These are phyloP conservation scores for Mycena amicta DNA, from an alignment of 768 basidiomycete genomes.

Conservation along the genomic window DNA sequence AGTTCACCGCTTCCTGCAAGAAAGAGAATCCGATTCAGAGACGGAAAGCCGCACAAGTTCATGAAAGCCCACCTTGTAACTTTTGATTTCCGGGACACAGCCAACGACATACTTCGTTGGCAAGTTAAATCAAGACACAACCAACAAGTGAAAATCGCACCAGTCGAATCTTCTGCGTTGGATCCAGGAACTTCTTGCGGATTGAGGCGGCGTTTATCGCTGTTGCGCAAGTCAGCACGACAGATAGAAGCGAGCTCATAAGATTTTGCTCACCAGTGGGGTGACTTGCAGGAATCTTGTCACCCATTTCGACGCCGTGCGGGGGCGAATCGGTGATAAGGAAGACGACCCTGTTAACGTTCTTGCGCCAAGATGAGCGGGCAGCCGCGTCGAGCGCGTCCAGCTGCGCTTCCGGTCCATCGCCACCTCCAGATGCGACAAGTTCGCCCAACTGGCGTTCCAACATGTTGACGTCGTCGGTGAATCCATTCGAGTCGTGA, in stretches of 20 bases:
- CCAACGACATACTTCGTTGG: constrained; percentile 4
- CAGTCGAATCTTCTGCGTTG: constrained; percentile 1
- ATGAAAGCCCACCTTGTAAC: constrained; percentile 9
- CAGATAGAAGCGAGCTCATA: not conserved
- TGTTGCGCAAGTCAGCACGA: not conserved
- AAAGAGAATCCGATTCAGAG: constrained; percentile 4
- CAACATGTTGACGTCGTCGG: constrained; percentile 38
- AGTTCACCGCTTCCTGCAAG: constrained; percentile 5
- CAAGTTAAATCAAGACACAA: constrained; percentile 1
- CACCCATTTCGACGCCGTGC: constrained; percentile 41
- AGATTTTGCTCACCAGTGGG: constrained; percentile 8
- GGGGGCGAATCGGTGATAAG: constrained; percentile 55
- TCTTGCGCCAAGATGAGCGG: constrained; percentile 44
- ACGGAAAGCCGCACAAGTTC: constrained; percentile 2
- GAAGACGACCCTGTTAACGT: constrained; percentile 48
- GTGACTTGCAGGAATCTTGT: constrained; percentile 11
- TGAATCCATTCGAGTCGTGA: constrained; percentile 41
- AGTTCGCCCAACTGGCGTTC: constrained; percentile 40
- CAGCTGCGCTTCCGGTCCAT: constrained; percentile 55
- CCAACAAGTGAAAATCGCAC: constrained; percentile 7
- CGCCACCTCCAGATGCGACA: constrained; percentile 42
- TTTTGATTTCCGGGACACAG: constrained; percentile 4
- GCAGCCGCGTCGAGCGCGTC: constrained; percentile 46
- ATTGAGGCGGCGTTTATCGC: not conserved
- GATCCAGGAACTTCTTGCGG: not conserved